Evolutionary conservation across 2,329 filamentous ascomycete genomes (phyloP), one percentile per base, ranked within the genome.

Genomic region (Dothideomycetidae sp.): DNA sequence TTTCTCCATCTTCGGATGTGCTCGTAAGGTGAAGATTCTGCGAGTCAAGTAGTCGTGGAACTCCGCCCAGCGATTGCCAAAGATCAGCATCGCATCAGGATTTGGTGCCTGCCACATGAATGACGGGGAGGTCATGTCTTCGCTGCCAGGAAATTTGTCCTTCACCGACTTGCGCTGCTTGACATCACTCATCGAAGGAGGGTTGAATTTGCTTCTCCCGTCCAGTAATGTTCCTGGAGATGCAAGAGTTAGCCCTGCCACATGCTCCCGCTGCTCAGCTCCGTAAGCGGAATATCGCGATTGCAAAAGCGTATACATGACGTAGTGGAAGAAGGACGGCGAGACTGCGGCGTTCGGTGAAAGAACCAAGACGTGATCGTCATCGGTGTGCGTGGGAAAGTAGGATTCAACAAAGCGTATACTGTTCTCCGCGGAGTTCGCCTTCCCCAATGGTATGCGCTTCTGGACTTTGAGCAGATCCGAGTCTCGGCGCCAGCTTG

Each of bases 61-160:
- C 48, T 93, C 82, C 10, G 72, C 62, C 90, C 90, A 98, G 51
- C 79, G 85, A 33, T 84, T 73, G 30, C 86, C 85, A 39, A 90
- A 75, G 53, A 88, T 78, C 7, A 98, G 66, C 9, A 77, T 73
- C 1, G 88, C 86, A 45, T 90, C 80, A 51, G 78, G 82, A 46
- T 76, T 81, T 4, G 88, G 86, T 2, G 77, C 74, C 57, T 93
- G 81, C 78, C 85, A 93, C 5, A 93, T 63, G 50, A 93, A 92
- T 0, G 80, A 67, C 0, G 71, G 68, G 4, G 59, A 34, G 4
- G 55, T 49, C 17, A 57, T 48, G 7, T 50, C 45, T 9, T 50
- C 43, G 10, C 43, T 33, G 3, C n/a, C 16, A 5, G 21, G 12
- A 14, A 32, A 42, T 44, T 26, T 45, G 11, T 30, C 36, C 9